Evolutionary conservation across 2,329 filamentous ascomycete species (phyloP).

Genomic region (Paraphoma chrysanthemicola): DNA sequence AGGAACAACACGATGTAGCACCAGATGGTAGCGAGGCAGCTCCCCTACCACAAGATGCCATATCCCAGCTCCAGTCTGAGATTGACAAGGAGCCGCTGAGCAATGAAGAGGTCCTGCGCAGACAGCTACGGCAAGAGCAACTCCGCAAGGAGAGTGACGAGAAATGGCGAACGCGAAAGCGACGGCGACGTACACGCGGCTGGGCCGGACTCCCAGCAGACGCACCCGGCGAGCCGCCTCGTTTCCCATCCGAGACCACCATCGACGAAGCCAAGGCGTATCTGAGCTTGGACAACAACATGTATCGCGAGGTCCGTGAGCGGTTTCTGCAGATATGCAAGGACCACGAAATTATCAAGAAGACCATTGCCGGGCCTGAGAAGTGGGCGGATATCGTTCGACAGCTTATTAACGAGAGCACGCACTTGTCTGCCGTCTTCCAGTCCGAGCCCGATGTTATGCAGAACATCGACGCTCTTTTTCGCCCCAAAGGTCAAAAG

Average conservation of each 20-base stretch:
- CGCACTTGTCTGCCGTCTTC: slow-evolving; percentile 69
- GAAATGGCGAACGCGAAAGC: slow-evolving; percentile 68
- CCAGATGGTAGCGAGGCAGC: neutral
- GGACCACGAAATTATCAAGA: slow-evolving; percentile 72
- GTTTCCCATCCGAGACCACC: slow-evolving; percentile 83
- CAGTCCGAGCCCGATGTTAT: slow-evolving; percentile 63
- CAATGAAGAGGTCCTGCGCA: slow-evolving; percentile 31
- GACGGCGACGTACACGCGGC: slow-evolving; percentile 71
- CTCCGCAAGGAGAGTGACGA: slow-evolving; percentile 67
- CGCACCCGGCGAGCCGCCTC: slow-evolving; percentile 70
- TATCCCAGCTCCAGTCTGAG: slow-evolving; percentile 1
- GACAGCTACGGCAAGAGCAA: slow-evolving; percentile 39
- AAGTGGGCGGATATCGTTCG: slow-evolving; percentile 76
- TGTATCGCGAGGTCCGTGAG: slow-evolving; percentile 70
- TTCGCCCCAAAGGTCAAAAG: slow-evolving; percentile 60
- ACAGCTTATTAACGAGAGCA: slow-evolving; percentile 68
- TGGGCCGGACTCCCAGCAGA: slow-evolving; percentile 73
- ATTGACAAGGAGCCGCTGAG: slow-evolving; percentile 18
- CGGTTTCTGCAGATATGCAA: slow-evolving; percentile 75
- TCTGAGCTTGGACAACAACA: slow-evolving; percentile 67
- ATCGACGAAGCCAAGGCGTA: slow-evolving; percentile 78
- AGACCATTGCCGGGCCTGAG: slow-evolving; percentile 75
- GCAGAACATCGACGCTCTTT: slow-evolving; percentile 40
- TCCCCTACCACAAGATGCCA: neutral
- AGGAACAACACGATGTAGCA: slow-evolving; percentile 10